These are phyloP conservation scores for Candida rishiriensis DNA, from an alignment of 805 yeast genomes.

Conservation along the genomic window DNA sequence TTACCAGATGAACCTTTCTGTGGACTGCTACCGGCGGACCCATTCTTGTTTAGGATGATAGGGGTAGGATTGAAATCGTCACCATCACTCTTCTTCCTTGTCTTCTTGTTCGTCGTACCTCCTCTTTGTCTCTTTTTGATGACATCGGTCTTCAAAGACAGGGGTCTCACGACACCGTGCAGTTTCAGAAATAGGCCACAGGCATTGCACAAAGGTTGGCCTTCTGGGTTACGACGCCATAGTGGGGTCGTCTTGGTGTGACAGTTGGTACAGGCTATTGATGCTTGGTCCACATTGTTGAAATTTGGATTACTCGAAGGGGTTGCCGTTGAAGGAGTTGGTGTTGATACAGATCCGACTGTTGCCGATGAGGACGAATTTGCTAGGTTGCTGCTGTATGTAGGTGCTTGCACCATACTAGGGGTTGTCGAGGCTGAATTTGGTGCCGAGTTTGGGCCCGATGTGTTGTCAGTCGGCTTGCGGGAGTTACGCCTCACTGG, in stretches of 20 bases:
- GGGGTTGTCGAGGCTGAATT: constrained; percentile 11
- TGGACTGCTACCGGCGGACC: constrained; percentile 1
- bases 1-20: neutral
- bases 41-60: constrained; percentile 18
- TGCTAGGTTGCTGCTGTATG: neutral
- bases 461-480: constrained; percentile 6
- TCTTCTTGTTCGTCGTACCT: constrained; percentile 22
- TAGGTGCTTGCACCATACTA: constrained; percentile 9
- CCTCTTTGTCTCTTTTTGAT: constrained; percentile 86
- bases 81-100: constrained; percentile 35
- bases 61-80: constrained; percentile 48
- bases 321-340: constrained; percentile 7
- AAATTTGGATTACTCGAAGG: constrained; percentile 4
- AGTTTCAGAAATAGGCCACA: constrained; percentile 90
- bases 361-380: too few species aligned
- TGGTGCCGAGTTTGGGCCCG: neutral
- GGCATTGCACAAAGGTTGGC: constrained; percentile 91
- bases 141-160: constrained; percentile 74
- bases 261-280: constrained; percentile 71
- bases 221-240: constrained; percentile 92
- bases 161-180: constrained; percentile 93
- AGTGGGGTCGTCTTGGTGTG: constrained; percentile 89
- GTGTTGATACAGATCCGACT: neutral
- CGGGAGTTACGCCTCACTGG: constrained; percentile 3
- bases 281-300: constrained; percentile 11